Base-by-base conservation (phyloP, 2,329 filamentous ascomycete species). In the Fragosphaeria purpurea region DNA sequence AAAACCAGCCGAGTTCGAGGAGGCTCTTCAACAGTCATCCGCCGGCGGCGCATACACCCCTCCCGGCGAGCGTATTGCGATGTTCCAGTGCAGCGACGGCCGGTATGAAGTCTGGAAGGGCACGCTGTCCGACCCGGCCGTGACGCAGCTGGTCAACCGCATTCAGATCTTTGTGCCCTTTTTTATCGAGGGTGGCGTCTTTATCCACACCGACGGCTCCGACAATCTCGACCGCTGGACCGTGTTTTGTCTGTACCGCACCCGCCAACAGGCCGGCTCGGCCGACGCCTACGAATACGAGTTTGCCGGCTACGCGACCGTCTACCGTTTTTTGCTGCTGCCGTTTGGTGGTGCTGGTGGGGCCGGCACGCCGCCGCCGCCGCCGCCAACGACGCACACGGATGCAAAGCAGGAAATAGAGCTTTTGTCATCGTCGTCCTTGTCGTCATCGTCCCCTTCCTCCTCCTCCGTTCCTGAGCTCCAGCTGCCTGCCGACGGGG, bases 171-270 rank as follows among this genome's bases (percentile, higher is more conserved):
- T 95, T 38, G 80, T 90, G 5, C 81, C 88, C 12, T 74, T 97
- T 53, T 94, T 89, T 65, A 96, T 98, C 55, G 94, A 98, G 65
- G 93, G 88, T 33, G 93, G 90, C n/a, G 86, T 81, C 5, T 80
- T 80, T 39, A 82, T 96, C 44, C 65, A 73, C 5, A 67, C 67
- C 4, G 66, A 72, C 3, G 81, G 89, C 40, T 76, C 84, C 1
- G 85, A 90, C 55, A 83, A 81, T 0, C 67, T 84, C 22, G 79
- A 89, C 54, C 79, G 91, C 60, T 98, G 93, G 93, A 89, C 86
- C 1, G 70, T 97, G n/a, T 97, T 89, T 68, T 82, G 95, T 58
- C 72, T 95, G 50, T 91, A 85, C 66, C 79, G 55, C 50, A 58
- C 84, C 59, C 77, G 77, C 54, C 68, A 68, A 5, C 58, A 62